Conservation (phyloP, 2,329 filamentous ascomycete species). For the Phoma sp. region DNA sequence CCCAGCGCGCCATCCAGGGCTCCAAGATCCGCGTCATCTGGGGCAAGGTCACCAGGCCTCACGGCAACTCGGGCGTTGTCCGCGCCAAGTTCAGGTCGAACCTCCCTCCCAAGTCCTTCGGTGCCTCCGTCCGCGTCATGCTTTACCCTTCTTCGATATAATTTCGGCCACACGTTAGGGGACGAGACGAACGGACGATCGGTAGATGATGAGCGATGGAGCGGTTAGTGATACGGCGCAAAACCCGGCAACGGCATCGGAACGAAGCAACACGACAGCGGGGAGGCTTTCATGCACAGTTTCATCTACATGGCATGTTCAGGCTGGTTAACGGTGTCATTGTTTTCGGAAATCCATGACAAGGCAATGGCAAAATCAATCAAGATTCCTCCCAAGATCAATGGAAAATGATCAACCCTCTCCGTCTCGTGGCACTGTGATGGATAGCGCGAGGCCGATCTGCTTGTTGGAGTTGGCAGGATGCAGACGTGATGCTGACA, state of each 20-base stretch:
- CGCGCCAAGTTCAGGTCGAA: constrained; percentile 96
- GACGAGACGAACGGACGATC: constrained; percentile 34
- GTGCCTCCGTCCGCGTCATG: constrained; percentile 89
- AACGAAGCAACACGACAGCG: constrained; percentile 34
- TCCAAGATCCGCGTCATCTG: constrained; percentile 98
- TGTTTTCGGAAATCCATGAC: constrained; percentile 46
- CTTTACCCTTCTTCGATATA: constrained; percentile 98
- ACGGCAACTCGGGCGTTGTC: constrained; percentile 98
- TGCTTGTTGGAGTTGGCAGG: too few species aligned
- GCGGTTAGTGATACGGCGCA: constrained; percentile 37
- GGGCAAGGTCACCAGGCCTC: constrained; percentile 94
- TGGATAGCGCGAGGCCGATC: neutral
- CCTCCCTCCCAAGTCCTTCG: constrained; percentile 93
- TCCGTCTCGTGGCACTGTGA: constrained; percentile 13
- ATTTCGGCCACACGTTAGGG: constrained; percentile 48
- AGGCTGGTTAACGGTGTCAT: constrained; percentile 48
- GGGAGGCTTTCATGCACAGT: constrained; percentile 40
- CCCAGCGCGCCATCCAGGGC: constrained; percentile 90
- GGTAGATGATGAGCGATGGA: constrained; percentile 35
- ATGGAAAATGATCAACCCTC: constrained; percentile 43
- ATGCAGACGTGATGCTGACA: too few species aligned
- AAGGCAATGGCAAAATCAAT: constrained; percentile 47
- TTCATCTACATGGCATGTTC: constrained; percentile 47
- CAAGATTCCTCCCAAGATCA: constrained; percentile 49
- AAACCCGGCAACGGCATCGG: constrained; percentile 37